Conservation (phyloP, 2,329 filamentous ascomycete genomes). For the Byssoonygena ceratinophila region DNA sequence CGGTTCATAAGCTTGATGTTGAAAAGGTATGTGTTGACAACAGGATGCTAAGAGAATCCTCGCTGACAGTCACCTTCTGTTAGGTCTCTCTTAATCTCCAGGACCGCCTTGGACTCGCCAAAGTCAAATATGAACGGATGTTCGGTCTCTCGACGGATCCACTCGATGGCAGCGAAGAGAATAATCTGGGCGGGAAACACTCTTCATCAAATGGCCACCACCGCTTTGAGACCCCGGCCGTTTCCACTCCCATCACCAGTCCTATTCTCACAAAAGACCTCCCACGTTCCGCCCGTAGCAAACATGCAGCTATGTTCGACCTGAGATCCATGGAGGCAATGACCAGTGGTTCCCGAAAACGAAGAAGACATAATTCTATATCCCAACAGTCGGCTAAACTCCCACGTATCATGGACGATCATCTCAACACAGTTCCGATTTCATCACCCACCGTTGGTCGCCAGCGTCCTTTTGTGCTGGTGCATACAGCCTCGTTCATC, state of each 20-base stretch:
- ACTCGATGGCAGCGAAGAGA: conserved; percentile 72
- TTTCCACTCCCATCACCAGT: conserved; percentile 75
- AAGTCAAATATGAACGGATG: conserved; percentile 93
- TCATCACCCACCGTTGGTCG: conserved; percentile 77
- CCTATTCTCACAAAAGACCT: conserved; percentile 77
- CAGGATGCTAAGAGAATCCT: not conserved
- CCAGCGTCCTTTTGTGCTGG: conserved; percentile 57
- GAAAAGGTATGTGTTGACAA: conserved; percentile 27
- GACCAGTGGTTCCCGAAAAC: conserved; percentile 50
- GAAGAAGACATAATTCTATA: conserved; percentile 56
- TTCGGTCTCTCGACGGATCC: conserved; percentile 71
- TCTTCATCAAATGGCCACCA: conserved; percentile 67
- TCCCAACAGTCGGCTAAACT: conserved; percentile 45
- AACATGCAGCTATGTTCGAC: conserved; percentile 37
- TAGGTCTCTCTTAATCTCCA: conserved; percentile 90
- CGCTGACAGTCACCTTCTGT: conserved; percentile 20
- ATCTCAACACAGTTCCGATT: conserved; percentile 62
- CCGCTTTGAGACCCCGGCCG: conserved; percentile 44
- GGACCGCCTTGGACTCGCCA: conserved; percentile 86
- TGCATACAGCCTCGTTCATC: conserved; percentile 65
- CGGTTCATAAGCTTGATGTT: conserved; percentile 35
- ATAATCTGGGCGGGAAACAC: conserved; percentile 57
- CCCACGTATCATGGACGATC: conserved; percentile 61
- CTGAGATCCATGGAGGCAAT: conserved; percentile 36
- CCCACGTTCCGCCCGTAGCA: conserved; percentile 43